Base-by-base conservation (phyloP, 2,329 filamentous ascomycete genomes). In the Colletotrichum liaoningense region DNA sequence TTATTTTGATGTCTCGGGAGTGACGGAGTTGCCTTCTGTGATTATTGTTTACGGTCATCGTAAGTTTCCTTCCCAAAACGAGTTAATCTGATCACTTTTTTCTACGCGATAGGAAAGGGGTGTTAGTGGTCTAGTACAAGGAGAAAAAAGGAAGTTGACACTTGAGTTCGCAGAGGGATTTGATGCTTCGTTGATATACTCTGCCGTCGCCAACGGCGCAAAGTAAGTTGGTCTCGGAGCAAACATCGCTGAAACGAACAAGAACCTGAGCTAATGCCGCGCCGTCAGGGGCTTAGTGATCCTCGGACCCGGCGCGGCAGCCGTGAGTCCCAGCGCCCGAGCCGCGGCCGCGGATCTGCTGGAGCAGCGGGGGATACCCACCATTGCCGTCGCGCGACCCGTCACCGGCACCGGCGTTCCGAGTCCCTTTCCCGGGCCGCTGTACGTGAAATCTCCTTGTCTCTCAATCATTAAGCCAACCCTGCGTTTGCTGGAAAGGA, bases 21-120 rank as follows among this genome's bases (percentile, higher is more conserved):
- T 81, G 1, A 82, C 80, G 0, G 77, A 78, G 9, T 81, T 88
- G 4, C 85, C 86, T 0, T 79, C 84, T 19, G 85, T 88, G 12
- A 83, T 86, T 72, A 86, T 87, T 22, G 73, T 88, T 5, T 87
- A 86, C 74, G 81, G 84, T 0, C 84, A 88, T 75, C 84, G 79
- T 81, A 72, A 69, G 79, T 28, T 26, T 26, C 26, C 26, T 26
- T 4, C 1, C 26, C 4, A 26, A 26, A 26, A 4, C 26, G 26
- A 26, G 26, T 26, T 3, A 26, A 26, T 26, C 26, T 26, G 26
- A 26, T 4, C 3, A 26, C 26, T 3, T 26, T 3, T 26, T 26
- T 3, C 26, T 26, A 26, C 26, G 3, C 4, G 26, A 26, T 26
- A 26, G 26, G 26, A 26, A 26, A 26, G 26, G 26, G 26, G 26